A percentile compares a stretch with the other conserved stretches of the same genome.
Evolutionary conservation across 192 early-diverging fungal species (phyloP).

Genomic region (Linnemannia elongata): DNA sequence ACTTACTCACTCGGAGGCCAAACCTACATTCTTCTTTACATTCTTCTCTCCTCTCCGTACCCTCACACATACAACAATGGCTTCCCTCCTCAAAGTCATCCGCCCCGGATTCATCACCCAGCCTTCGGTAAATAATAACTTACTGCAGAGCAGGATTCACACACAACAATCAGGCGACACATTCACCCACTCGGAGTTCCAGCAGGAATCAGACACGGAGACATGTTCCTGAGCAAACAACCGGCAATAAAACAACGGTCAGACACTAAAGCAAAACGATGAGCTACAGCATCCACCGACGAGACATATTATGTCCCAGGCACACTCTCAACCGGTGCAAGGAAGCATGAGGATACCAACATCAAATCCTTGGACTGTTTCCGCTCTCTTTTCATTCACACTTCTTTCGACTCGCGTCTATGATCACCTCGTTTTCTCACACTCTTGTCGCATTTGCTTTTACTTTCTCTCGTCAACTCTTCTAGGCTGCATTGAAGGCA

Average conservation of each 20-base stretch:
- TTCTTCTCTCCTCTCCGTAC: background rate
- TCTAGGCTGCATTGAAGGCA: slow-evolving; percentile 34
- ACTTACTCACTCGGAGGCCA: background rate
- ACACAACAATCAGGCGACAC: no score
- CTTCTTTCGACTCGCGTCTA: background rate
- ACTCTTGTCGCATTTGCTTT: background rate
- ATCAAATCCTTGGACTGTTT: background rate
- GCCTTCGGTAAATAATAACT: slow-evolving; percentile 29
- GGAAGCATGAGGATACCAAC: background rate
- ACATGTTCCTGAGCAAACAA: no score
- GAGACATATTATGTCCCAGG: background rate
- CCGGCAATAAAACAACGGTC: no score
- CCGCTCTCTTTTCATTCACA: background rate
- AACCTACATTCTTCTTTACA: background rate
- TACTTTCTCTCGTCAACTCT: background rate
- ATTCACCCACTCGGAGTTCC: no score
- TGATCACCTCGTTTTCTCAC: background rate
- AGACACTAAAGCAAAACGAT: background rate
- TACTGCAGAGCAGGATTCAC: background rate
- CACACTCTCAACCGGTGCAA: background rate
- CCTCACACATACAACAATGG: slow-evolving; percentile 17
- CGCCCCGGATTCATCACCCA: slow-evolving; percentile 41
- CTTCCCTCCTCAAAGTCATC: slow-evolving; percentile 35
- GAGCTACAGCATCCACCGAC: background rate
- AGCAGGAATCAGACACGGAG: no score